A percentile compares a stretch with the other conserved stretches of the same genome.
phyloP scores from a whole-genome alignment of 2,329 filamentous ascomycete genomes.

The Sporothrix brasiliensis region DNA sequence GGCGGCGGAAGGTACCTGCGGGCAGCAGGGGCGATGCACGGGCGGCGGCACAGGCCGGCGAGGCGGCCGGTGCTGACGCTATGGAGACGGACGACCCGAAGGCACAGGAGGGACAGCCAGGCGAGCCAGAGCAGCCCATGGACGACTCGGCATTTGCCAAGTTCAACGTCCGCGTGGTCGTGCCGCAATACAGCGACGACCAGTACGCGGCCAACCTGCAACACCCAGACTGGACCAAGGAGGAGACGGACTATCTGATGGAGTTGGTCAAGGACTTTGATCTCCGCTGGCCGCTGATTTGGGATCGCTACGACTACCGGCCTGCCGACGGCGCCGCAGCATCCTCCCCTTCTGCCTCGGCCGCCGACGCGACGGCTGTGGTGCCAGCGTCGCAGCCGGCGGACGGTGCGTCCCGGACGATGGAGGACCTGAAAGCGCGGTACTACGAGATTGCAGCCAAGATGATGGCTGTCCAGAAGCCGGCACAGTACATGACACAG shows the following conservation, averaged over 20 bases:
- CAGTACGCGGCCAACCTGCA: conserved; percentile 78
- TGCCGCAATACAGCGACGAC: conserved; percentile 82
- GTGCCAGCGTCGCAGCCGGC: conserved; percentile 52
- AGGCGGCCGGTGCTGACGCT: background rate
- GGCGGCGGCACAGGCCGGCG: background rate
- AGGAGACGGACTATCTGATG: conserved; percentile 93
- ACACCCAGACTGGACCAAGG: conserved; percentile 79
- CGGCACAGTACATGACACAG: conserved; percentile 82
- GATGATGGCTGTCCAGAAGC: conserved; percentile 78
- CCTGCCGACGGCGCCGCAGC: conserved; percentile 51
- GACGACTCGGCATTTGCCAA: conserved; percentile 75
- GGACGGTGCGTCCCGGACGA: conserved; percentile 54
- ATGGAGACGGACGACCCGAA: conserved; percentile 4
- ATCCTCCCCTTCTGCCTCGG: background rate
- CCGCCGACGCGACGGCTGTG: conserved; percentile 49
- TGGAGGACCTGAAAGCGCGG: conserved; percentile 89
- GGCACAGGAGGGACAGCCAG: background rate
- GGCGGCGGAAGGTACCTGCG: conserved; percentile 58
- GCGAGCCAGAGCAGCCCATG: conserved; percentile 37
- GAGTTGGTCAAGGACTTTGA: conserved; percentile 75
- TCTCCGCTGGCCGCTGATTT: conserved; percentile 86
- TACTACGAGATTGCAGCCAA: conserved; percentile 87
- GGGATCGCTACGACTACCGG: conserved; percentile 84
- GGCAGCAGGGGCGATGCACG: conserved; percentile 36
- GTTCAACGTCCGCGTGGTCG: conserved; percentile 79